A percentile compares a stretch with the other conserved stretches of the same genome.
Evolutionary conservation across 2,329 filamentous ascomycete species (phyloP).

Genomic region (Aureobasidium namibiae): DNA sequence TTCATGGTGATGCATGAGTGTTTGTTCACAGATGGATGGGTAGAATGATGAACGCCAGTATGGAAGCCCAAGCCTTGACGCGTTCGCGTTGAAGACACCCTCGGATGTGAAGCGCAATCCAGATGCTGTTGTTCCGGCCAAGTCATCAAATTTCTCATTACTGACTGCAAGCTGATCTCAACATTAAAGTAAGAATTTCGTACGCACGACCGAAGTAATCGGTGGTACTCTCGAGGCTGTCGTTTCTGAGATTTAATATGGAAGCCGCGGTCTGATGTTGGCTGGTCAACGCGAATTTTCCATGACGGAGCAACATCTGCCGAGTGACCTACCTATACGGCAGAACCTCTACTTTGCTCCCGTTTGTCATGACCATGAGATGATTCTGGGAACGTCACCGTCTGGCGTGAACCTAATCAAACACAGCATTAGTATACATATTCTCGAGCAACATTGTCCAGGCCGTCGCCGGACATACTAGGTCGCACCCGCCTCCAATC

Average conservation of each 20-base stretch:
- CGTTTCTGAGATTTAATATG: background rate
- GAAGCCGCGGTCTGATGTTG: background rate
- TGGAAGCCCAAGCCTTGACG: background rate
- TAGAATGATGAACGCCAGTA: background rate
- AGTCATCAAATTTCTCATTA: too few relatives aligned
- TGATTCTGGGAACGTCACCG: too few relatives aligned
- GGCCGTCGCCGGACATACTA: background rate
- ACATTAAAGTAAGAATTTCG: too few relatives aligned
- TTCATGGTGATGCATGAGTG: too few relatives aligned
- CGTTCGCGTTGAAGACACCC: background rate
- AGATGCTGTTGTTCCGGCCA: too few relatives aligned
- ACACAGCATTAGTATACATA: background rate
- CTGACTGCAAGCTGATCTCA: too few relatives aligned
- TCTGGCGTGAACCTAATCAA: background rate
- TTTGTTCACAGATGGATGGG: too few relatives aligned
- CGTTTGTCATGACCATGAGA: background rate
- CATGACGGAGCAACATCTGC: background rate
- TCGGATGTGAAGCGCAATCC: too few relatives aligned
- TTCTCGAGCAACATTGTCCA: background rate
- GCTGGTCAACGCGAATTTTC: slow-evolving; percentile 3
- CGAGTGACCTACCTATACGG: background rate
- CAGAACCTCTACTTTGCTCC: background rate
- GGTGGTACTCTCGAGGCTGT: background rate
- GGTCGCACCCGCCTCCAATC: background rate
- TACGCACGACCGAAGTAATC: background rate